phyloP scores from a whole-genome alignment of 306 rosid species.

The Ziziphus jujuba region DNA sequence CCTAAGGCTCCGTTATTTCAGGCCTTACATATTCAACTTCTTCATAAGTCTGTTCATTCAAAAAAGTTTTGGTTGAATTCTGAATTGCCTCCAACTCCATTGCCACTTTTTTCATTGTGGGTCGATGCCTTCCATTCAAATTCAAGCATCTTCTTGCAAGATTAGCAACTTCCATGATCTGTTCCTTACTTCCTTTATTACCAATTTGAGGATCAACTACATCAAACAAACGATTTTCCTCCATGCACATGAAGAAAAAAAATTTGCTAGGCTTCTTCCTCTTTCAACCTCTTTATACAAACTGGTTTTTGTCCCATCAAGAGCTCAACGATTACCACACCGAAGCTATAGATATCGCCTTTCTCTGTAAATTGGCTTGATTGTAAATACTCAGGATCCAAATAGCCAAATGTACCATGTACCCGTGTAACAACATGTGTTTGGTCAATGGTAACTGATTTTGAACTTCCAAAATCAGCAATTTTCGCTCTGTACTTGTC shows the following conservation, averaged over 20 bases:
- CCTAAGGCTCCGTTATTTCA: slow-evolving; percentile 10
- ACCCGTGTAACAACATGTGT: slow-evolving; percentile 18
- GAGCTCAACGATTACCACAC: slow-evolving; percentile 17
- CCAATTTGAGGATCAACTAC: no score
- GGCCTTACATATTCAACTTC: slow-evolving; percentile 2
- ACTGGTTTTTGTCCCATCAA: slow-evolving; percentile 11
- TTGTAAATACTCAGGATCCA: slow-evolving; percentile 20
- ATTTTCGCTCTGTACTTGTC: slow-evolving; percentile 16
- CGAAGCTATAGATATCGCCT: slow-evolving; percentile 21
- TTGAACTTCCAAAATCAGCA: slow-evolving; percentile 25
- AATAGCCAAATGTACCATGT: slow-evolving; percentile 16
- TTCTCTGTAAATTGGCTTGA: slow-evolving; percentile 18
- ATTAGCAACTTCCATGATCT: slow-evolving; percentile 25
- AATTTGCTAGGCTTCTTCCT: slow-evolving; percentile 24
- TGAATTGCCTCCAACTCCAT: slow-evolving; percentile 18
- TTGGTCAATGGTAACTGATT: neutral
- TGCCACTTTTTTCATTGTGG: slow-evolving; percentile 23
- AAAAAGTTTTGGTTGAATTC: neutral
- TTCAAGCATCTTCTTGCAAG: slow-evolving; percentile 14
- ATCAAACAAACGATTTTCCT: slow-evolving; percentile 26
- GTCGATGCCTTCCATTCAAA: slow-evolving; percentile 32
- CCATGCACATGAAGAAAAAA: slow-evolving; percentile 12
- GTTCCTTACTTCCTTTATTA: slow-evolving; percentile 18
- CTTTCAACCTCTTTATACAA: neutral
- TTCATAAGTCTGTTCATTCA: neutral